These are phyloP conservation scores for Triangularia setosa DNA, from an alignment of 2,329 filamentous ascomycete species.

Conservation along the genomic window DNA sequence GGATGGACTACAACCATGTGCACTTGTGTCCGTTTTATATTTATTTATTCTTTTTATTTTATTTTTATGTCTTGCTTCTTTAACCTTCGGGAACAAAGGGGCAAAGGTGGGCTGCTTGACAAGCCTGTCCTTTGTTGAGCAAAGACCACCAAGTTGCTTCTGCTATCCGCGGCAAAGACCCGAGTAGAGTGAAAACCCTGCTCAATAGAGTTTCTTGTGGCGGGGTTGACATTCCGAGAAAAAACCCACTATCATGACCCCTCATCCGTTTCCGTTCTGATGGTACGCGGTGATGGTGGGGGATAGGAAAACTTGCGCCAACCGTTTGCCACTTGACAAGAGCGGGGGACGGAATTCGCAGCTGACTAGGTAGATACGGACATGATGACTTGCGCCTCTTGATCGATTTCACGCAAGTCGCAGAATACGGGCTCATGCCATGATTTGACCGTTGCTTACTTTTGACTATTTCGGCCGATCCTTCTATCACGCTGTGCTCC, in stretches of 20 bases:
- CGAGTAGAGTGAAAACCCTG: background rate
- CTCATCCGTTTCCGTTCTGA: background rate
- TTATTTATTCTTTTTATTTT: too few species aligned
- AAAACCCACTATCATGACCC: background rate
- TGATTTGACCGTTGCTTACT: background rate
- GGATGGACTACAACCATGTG: background rate
- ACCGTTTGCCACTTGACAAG: background rate
- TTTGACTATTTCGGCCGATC: background rate
- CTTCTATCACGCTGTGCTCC: background rate
- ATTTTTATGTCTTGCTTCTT: background rate
- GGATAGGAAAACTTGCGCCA: background rate
- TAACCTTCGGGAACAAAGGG: background rate
- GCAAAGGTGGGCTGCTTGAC: too few species aligned
- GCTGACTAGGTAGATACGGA: background rate
- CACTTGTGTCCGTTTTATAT: too few species aligned
- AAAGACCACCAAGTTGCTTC: background rate
- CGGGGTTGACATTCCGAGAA: background rate
- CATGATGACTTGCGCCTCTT: background rate
- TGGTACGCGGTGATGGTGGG: background rate
- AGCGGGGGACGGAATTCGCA: background rate
- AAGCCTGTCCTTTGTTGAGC: background rate
- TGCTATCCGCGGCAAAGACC: background rate
- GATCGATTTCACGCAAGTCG: background rate
- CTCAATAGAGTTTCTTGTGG: background rate
- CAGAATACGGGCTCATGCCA: background rate